These are phyloP conservation scores for Septoria linicola DNA, from an alignment of 2,329 filamentous ascomycete genomes.

Conservation along the genomic window DNA sequence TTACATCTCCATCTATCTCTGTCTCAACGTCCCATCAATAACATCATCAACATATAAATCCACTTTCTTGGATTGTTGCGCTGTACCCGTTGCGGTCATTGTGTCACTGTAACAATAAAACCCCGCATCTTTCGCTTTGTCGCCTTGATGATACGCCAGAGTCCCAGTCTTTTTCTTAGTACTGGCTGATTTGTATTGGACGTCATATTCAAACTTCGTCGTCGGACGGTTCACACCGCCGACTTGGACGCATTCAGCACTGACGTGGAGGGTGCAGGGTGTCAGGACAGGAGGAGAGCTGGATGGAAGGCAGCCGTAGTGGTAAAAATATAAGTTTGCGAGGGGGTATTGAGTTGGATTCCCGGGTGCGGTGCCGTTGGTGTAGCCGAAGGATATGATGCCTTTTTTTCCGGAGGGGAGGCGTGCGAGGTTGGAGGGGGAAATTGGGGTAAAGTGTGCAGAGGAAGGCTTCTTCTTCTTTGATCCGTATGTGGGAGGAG, in stretches of 20 bases:
- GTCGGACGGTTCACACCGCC: background rate
- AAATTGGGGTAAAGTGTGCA: background rate
- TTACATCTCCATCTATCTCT: too few relatives aligned
- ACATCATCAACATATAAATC: background rate
- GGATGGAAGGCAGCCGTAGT: background rate
- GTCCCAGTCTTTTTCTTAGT: too few relatives aligned
- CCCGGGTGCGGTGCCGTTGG: constrained; percentile 1
- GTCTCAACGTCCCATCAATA: background rate
- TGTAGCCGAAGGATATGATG: constrained; percentile 12
- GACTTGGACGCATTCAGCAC: background rate
- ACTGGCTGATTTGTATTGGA: background rate
- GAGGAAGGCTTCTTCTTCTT: background rate
- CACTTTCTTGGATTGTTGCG: too few relatives aligned
- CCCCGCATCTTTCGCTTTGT: constrained; percentile 6
- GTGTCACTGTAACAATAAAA: background rate
- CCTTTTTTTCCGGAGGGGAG: constrained; percentile 7
- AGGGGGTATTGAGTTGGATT: background rate
- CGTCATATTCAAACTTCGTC: constrained; percentile 4
- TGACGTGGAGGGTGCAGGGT: background rate
- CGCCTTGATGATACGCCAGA: constrained; percentile 5
- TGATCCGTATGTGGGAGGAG: constrained; percentile 2
- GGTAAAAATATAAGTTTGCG: constrained; percentile 6
- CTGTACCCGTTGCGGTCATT: background rate
- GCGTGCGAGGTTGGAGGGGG: constrained; percentile 3
- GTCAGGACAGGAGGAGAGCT: background rate